Base-by-base conservation (phyloP, 352 stramenopile species). In the Thalassiosira allenii region DNA sequence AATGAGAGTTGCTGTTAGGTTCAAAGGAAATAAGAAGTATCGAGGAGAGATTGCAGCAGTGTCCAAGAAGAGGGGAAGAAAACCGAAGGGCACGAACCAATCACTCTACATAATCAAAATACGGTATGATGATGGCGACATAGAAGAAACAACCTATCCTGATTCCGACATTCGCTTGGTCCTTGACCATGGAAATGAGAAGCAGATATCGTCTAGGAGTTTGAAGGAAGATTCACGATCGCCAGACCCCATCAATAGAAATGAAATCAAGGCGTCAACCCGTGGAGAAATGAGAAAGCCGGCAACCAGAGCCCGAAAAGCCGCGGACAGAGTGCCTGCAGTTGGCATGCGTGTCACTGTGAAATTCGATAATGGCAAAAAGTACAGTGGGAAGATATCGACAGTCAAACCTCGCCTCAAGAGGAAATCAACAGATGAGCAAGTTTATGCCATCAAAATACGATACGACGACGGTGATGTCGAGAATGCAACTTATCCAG, bases 371-470 rank as follows among this genome's bases (percentile, higher is more conserved):
- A 47, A 8, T 17, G 17, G 17, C 17, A 17, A 47, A 8, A 17
- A 17, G 9, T 47, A 47, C 17, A 17, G 37, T 47, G 37, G 37
- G 9, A 17, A 17, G 37, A 47, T 47, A 8, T 17, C 37, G 9
- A 47, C 8, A 47, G 37, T 47, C 8, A 47, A 47, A 47, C 17
- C 17, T 9, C 37, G 17, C 8, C 8, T 17, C 17, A 17, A 17
- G 37, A 47, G 8, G 37, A 8, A 47, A 17, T 9, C 37, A 47
- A 47, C 37, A n/a, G n/a, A n/a, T n/a, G n/a, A n/a, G n/a, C n/a
- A n/a, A n/a, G n/a, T n/a, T 47, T 47, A 47, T 47, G 37, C 37
- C 37, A 47, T 47, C 17, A 8, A 47, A 47, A 47, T 47, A 47
- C 37, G 9, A 17, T 47, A 47, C 17, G 37, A 47, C 17, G 37